Evolutionary conservation across 768 basidiomycete species (phyloP).

Genomic region (Lactifluus pinguis): DNA sequence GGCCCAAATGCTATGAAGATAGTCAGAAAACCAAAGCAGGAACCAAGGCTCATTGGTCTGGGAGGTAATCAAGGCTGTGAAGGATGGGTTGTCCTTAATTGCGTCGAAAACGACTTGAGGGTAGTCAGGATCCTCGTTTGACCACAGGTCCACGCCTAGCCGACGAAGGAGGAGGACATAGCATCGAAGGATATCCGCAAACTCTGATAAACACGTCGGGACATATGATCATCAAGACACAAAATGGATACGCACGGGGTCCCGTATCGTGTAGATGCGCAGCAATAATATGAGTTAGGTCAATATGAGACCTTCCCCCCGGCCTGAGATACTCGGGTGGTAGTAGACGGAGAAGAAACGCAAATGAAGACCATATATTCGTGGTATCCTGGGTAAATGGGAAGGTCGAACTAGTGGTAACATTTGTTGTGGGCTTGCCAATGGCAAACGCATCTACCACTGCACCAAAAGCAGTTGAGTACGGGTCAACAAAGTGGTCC

Average conservation of each 20-base stretch:
- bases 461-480: conserved; percentile 37
- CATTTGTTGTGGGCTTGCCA: background rate
- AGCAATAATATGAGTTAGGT: conserved; percentile 46
- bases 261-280: conserved; percentile 54
- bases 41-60: conserved; percentile 37
- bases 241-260: conserved; percentile 40
- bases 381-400: conserved; percentile 32
- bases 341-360: conserved; percentile 41
- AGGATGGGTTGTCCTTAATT: conserved; percentile 68
- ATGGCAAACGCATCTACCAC: conserved; percentile 25
- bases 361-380: conserved; percentile 46
- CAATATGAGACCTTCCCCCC: conserved; percentile 28
- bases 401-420: background rate
- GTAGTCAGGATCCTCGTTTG: conserved; percentile 58
- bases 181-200: conserved; percentile 47
- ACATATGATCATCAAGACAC: conserved; percentile 6
- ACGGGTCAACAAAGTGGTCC: conserved; percentile 39
- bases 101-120: conserved; percentile 74
- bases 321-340: conserved; percentile 37
- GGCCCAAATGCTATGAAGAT: conserved; percentile 47
- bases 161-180: conserved; percentile 54
- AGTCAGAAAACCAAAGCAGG: conserved; percentile 58
- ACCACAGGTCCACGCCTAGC: conserved; percentile 54
- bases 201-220: conserved; percentile 35
- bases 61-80: conserved; percentile 35